Evolutionary conservation across 305 asterid genomes (phyloP), one percentile per base, ranked within the genome.

Genomic region (Galium porrigens): DNA sequence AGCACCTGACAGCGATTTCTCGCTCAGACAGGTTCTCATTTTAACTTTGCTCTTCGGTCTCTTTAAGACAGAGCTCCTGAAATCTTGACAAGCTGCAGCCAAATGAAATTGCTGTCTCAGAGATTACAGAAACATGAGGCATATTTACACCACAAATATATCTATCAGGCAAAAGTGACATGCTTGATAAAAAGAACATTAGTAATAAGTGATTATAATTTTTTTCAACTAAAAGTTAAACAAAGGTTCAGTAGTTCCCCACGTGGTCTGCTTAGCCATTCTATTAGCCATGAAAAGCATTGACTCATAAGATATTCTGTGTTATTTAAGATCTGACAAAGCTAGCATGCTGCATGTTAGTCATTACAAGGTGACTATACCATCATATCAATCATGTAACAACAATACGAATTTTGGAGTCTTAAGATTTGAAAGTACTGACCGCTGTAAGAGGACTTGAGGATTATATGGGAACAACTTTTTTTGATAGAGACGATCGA

Each of bases 381-480:
- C 58, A 8, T 27, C 22, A 36, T 56, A 8, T 27, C 34, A 36
- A 27, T 10, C n/a, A 34, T 53, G 67, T 32, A 20, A 46, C 9
- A 76, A 63, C 64, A 14, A 36, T 27, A 65, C 80, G 66, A 72
- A 34, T 7, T 32, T 33, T 58, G 17, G 18, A 32, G 63, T 34
- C 63, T n/a, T 14, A 8, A 34, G 44, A 58, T 20, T 15, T 36
- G 49, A 6, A 44, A 12, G 42, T 34, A 60, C 49, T 60, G 48
- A 92, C 99, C 96, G 88, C 18, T 63, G 76, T 61, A 92, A 75
- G 68, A 92, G 88, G 64, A 77, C 97, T 74, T 76, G 73, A 6
- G 97, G 95, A 72, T 89, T 87, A 71, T 92, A 92, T 0, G 96
- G 97, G 72, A 92, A 89, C 58, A 92, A 73, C 17, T 78, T 75